A percentile compares a stretch with the other conserved stretches of the same genome.
Evolutionary conservation across 495 filamentous ascomycete genomes (phyloP).

Genomic region (Chaetomium cochliodes): DNA sequence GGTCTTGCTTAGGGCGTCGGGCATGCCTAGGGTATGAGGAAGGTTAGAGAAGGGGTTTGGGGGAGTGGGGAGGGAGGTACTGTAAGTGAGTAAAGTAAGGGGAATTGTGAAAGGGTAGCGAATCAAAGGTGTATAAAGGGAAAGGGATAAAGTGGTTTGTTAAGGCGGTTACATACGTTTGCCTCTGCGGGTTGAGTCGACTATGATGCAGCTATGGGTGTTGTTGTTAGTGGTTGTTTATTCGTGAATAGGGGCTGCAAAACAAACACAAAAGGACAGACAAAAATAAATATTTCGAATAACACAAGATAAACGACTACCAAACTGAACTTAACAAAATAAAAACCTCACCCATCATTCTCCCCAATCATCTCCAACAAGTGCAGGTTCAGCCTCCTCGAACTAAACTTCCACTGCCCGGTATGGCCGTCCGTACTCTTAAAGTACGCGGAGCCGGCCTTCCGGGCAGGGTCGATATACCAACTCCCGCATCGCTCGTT

Average conservation of each 20-base stretch:
- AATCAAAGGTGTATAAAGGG: no score
- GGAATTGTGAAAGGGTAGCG: no score
- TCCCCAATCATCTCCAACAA: conserved; percentile 61
- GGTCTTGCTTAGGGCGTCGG: conserved; percentile 90
- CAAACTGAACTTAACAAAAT: background rate
- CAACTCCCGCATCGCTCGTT: conserved; percentile 95
- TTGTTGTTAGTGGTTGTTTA: background rate
- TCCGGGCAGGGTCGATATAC: conserved; percentile 73
- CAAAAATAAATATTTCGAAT: background rate
- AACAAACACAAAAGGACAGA: no score
- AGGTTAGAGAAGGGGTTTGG: conserved; percentile 4
- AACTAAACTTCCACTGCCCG: conserved; percentile 85
- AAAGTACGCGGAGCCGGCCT: conserved; percentile 80
- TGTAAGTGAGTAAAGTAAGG: no score
- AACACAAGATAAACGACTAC: background rate
- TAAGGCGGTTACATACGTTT: conserved; percentile 57
- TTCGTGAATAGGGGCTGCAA: background rate
- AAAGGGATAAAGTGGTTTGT: no score
- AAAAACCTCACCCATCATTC: conserved; percentile 59
- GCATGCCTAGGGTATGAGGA: conserved; percentile 63
- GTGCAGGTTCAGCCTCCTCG: conserved; percentile 78
- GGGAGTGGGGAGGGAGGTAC: background rate
- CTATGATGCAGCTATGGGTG: conserved; percentile 71
- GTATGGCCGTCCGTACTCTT: conserved; percentile 96
- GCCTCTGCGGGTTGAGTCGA: conserved; percentile 90